phyloP scores from a whole-genome alignment of 2,329 filamentous ascomycete genomes.

The Phaeoacremonium minimum region DNA sequence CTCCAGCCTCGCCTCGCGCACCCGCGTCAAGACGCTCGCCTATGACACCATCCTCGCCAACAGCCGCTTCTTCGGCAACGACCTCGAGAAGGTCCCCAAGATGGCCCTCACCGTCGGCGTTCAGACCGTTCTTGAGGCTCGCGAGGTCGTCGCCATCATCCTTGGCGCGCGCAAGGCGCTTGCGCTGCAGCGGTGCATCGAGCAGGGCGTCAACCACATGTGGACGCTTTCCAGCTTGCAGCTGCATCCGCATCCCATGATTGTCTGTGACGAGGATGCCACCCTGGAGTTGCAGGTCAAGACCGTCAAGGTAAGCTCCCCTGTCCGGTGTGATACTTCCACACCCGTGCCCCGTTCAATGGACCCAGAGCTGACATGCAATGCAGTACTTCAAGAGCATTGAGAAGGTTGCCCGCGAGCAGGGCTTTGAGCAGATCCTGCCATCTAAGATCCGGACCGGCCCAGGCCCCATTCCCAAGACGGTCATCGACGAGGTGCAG shows the following conservation, averaged over 20 bases:
- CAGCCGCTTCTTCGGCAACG: slow-evolving; percentile 67
- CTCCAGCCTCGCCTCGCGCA: slow-evolving; percentile 64
- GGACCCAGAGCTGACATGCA: too few species aligned
- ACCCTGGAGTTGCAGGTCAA: slow-evolving; percentile 61
- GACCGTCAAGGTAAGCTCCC: slow-evolving; percentile 45
- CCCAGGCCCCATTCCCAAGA: slow-evolving; percentile 20
- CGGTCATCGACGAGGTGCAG: slow-evolving; percentile 33
- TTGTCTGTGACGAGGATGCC: slow-evolving; percentile 72
- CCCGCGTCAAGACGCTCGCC: slow-evolving; percentile 72
- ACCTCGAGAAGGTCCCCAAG: slow-evolving; percentile 60
- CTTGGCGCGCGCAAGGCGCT: slow-evolving; percentile 69
- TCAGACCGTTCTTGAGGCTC: slow-evolving; percentile 57
- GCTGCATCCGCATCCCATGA: slow-evolving; percentile 67
- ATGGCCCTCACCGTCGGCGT: slow-evolving; percentile 65
- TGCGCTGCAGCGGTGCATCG: slow-evolving; percentile 68
- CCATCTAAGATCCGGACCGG: slow-evolving; percentile 51
- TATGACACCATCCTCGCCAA: slow-evolving; percentile 76
- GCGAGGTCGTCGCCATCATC: slow-evolving; percentile 71
- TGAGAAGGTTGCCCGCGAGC: slow-evolving; percentile 45
- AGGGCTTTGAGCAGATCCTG: slow-evolving; percentile 41
- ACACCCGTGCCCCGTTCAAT: slow-evolving; percentile 5
- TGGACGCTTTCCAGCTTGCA: slow-evolving; percentile 74
- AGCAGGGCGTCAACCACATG: slow-evolving; percentile 74
- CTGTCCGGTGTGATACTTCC: background rate
- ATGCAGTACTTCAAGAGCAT: slow-evolving; percentile 55